Evolutionary conservation across 139 green algal genomes (phyloP).

Genomic region (Pycnococcus provasolii): DNA sequence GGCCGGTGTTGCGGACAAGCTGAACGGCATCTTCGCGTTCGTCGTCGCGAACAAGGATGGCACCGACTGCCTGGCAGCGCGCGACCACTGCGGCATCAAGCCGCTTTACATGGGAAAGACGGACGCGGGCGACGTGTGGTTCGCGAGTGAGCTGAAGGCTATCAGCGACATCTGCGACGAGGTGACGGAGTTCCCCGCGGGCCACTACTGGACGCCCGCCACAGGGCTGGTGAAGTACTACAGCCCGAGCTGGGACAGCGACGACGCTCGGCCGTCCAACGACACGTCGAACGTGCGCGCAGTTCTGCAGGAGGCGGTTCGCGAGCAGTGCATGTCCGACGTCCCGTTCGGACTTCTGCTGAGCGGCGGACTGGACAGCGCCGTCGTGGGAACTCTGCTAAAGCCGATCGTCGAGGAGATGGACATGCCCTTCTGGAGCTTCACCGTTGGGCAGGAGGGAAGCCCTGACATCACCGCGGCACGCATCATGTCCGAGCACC

Average conservation of each 20-base stretch:
- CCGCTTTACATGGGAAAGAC: conserved; percentile 67
- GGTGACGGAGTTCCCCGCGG: conserved; percentile 53
- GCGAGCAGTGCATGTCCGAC: conserved; percentile 88
- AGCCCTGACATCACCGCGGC: conserved; percentile 86
- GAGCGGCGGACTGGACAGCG: conserved; percentile 78
- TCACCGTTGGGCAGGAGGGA: conserved; percentile 39
- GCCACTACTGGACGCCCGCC: conserved; percentile 17
- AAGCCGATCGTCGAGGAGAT: conserved; percentile 21
- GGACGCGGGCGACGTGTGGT: conserved; percentile 64
- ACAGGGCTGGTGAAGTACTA: conserved; percentile 23
- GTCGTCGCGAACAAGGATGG: conserved; percentile 57
- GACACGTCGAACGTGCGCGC: conserved; percentile 17
- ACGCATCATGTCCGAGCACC: conserved; percentile 71
- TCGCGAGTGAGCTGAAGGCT: conserved; percentile 94
- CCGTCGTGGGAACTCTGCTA: conserved; percentile 69
- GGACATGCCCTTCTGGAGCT: not conserved
- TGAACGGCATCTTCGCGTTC: conserved; percentile 93
- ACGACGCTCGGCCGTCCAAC: not conserved
- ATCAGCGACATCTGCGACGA: conserved; percentile 12
- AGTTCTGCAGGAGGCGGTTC: conserved; percentile 45
- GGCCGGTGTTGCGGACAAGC: conserved; percentile 58
- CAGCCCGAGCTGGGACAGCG: conserved; percentile 12
- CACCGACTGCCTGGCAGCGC: conserved; percentile 56
- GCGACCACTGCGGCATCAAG: conserved; percentile 88
- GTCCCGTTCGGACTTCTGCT: conserved; percentile 86